phyloP scores from a whole-genome alignment of 306 rosid species.

The Acmispon strigosus region DNA sequence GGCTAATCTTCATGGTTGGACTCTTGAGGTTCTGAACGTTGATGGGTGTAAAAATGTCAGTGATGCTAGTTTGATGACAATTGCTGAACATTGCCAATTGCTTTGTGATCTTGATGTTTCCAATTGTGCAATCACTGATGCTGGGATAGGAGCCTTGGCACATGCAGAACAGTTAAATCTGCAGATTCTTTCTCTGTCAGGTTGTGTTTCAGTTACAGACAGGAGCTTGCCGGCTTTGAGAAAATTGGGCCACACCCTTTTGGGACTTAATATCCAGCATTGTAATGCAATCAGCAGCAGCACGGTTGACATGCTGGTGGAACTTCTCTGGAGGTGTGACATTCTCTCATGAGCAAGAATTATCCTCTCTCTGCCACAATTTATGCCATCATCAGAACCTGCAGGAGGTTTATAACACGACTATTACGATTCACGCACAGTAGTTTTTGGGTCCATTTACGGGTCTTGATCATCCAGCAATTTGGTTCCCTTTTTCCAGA shows the following conservation, averaged over 20 bases:
- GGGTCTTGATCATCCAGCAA: constrained; percentile 53
- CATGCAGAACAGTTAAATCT: constrained; percentile 39
- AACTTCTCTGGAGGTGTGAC: constrained; percentile 85
- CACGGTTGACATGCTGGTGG: constrained; percentile 52
- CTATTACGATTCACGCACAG: constrained; percentile 33
- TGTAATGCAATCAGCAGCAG: constrained; percentile 79
- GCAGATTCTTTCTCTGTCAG: constrained; percentile 74
- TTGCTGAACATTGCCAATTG: constrained; percentile 65
- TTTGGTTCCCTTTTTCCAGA: constrained; percentile 55
- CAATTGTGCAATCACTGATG: constrained; percentile 59
- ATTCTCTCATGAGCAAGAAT: constrained; percentile 56
- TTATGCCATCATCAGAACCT: constrained; percentile 13
- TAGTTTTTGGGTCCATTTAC: constrained; percentile 72
- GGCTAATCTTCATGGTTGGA: constrained; percentile 69
- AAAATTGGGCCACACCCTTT: constrained; percentile 63
- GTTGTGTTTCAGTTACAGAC: constrained; percentile 64
- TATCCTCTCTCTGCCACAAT: neutral
- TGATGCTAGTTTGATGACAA: constrained; percentile 63
- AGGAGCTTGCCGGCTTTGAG: constrained; percentile 56
- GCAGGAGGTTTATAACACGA: constrained; percentile 40
- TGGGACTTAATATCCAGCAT: constrained; percentile 80
- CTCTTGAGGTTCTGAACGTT: constrained; percentile 64
- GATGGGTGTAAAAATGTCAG: constrained; percentile 66
- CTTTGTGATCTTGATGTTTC: constrained; percentile 80
- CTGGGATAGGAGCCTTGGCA: constrained; percentile 69